Evolutionary conservation across 176 grass and related monocot genomes (phyloP), one percentile per base, ranked within the genome.

Genomic region (Oryza longistaminata): DNA sequence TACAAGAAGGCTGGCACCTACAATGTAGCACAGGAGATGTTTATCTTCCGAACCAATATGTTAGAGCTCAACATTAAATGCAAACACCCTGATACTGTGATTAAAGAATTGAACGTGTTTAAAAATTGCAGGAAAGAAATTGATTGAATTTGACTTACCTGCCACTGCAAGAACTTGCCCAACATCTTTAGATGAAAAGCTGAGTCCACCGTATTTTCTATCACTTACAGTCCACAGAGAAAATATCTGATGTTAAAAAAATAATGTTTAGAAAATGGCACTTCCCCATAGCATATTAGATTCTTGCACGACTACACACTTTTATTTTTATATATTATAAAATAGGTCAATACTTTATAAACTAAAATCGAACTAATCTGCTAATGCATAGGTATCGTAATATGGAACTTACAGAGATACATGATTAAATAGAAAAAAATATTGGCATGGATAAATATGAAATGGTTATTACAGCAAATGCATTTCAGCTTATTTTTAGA

Each of bases 151-250:
- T 19, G 5, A 53, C 49, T 53, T 17, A 93, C 93, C 93, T 88
- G 93, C 61, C 58, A 92, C 17, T n/a, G 85, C 85, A 87, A 95
- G 85, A 70, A 90, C 86, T 77, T 90, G 88, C 7, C 90, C 93
- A 67, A 88, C 71, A 31, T 92, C 88, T 60, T 92, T 82, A 61
- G 90, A 88, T 50, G 90, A 90, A 85, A 92, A 95, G 39, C 85
- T 83, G 37, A 95, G 74, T 11, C 93, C 93, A 0, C 93, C 93
- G 44, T 86, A 95, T 16, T 70, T 92, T 82, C 37, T 88, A 31
- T 84, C 88, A 75, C 90, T 95, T 71, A 86, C 22, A 40, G 93
- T 65, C 93, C 93, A 95, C 74, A 95, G 74, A 7, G 93, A 92
- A 73, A 95, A 88, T 88, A 95, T 92, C 93, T 93, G 81, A 76